Evolutionary conservation across 2,329 filamentous ascomycete genomes (phyloP), one percentile per base, ranked within the genome.

Genomic region (Colletotrichum sp.): DNA sequence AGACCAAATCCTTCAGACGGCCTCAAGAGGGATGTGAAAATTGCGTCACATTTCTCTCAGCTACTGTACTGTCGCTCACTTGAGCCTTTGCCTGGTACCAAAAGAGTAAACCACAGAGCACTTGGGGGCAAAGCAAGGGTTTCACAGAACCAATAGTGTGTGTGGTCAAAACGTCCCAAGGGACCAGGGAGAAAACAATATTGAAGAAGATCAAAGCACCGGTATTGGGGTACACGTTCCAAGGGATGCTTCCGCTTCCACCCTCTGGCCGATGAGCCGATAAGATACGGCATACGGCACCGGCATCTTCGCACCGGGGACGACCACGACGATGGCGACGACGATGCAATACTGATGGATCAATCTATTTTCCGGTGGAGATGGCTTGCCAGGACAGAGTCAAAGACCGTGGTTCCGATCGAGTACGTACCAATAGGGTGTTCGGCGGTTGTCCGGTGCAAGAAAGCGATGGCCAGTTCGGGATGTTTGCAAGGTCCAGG

Each of bases 401-500:
- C 68, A 24, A 48, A 62, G 34, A 39, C 39, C 69, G 57, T 32
- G 16, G 28, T 28, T 48, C 64, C 64, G 69, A 48, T 48, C 30
- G 16, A 60, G 30, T 26, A 48, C 28, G 60, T 62, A 71, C 60
- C 39, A 57, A 64, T 22, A 22, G 44, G 26, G n/a, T 48, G 34
- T 48, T 76, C 44, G 64, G 70, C 48, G 34, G 44, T 65, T 69
- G 48, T 60, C 59, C 59, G 36, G 28, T 64, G 52, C 62, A 22
- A 57, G 69, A 72, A 57, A 59, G 26, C 68, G 69, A 68, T 57
- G 32, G 44, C 69, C 69, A 68, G 64, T 34, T 74, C 59, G 74
- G 71, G 59, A 69, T 68, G 64, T 65, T 76, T 70, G 74, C 74
- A 76, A 76, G 74, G 74, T 76, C 74, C 74, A 76, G 74, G 74